A percentile compares a stretch with the other conserved stretches of the same genome.
Evolutionary conservation across 148 eudicot genomes (phyloP).

Genomic region (Heliamphora exappendiculata): DNA sequence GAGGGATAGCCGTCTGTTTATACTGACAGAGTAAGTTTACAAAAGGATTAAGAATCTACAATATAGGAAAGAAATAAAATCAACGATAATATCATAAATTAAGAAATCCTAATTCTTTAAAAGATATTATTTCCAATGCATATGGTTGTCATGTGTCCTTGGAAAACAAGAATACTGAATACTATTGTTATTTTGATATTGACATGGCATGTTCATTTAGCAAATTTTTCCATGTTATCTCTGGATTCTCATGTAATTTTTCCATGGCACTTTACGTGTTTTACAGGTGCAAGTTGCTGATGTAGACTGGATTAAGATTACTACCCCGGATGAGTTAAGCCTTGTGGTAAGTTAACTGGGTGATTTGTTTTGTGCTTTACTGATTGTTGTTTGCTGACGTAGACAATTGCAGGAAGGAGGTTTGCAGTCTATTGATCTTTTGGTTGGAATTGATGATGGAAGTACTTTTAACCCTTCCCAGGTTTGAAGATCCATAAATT

Average conservation of each 20-base stretch:
- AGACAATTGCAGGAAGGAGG: conserved; percentile 56
- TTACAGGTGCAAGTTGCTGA: conserved; percentile 76
- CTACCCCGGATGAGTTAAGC: conserved; percentile 55
- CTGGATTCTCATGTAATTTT: conserved; percentile 5
- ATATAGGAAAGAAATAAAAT: too few species aligned
- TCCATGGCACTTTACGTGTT: conserved; percentile 7
- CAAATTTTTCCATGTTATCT: neutral
- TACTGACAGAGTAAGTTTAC: too few species aligned
- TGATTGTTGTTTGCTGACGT: conserved; percentile 9
- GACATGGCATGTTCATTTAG: neutral
- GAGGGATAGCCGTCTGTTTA: too few species aligned
- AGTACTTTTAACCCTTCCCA: conserved; percentile 65
- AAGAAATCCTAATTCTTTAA: too few species aligned
- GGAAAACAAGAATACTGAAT: neutral
- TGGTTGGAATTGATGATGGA: conserved; percentile 69
- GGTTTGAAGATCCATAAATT: conserved; percentile 30
- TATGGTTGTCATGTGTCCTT: neutral
- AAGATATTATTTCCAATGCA: too few species aligned
- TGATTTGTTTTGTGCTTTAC: conserved; percentile 1
- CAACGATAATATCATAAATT: too few species aligned
- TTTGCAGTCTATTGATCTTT: conserved; percentile 39
- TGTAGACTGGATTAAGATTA: conserved; percentile 73
- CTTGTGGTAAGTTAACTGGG: conserved; percentile 38
- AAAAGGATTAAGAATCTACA: too few species aligned
- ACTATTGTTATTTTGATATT: neutral